Conservation (phyloP, 306 rosid species). For the Comarum palustre region DNA sequence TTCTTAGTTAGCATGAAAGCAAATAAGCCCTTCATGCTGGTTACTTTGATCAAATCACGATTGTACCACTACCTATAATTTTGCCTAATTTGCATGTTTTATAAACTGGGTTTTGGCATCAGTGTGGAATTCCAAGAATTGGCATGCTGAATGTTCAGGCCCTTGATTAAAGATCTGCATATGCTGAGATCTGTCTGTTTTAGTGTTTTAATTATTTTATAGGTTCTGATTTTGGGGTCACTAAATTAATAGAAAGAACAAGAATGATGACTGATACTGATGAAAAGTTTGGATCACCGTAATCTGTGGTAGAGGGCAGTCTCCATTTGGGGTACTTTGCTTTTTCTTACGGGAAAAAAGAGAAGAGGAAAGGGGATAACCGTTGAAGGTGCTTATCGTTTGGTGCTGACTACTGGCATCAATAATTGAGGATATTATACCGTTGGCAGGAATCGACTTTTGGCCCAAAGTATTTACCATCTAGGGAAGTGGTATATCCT, state of each 20-base stretch:
- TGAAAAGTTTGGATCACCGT: background rate
- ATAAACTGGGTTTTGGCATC: slow-evolving; percentile 2
- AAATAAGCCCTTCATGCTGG: background rate
- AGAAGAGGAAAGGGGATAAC: background rate
- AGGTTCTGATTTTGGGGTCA: background rate
- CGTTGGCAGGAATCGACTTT: slow-evolving; percentile 6
- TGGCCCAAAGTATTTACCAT: background rate
- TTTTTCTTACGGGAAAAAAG: background rate
- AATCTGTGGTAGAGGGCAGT: background rate
- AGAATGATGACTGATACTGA: background rate
- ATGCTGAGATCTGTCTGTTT: background rate
- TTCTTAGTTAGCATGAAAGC: slow-evolving; percentile 30
- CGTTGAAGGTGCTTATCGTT: background rate
- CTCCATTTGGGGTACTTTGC: background rate
- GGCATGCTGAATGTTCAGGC: background rate
- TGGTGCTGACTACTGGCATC: background rate
- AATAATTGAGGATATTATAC: slow-evolving; percentile 8
- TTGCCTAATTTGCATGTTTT: background rate
- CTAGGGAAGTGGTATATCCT: background rate
- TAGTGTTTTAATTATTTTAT: background rate
- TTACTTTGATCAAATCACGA: background rate
- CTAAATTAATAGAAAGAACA: background rate
- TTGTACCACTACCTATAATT: background rate
- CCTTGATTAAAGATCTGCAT: slow-evolving; percentile 1
- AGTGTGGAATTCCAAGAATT: background rate